Base-by-base conservation (phyloP, 345 rosid genomes). In the Salix udensis region DNA sequence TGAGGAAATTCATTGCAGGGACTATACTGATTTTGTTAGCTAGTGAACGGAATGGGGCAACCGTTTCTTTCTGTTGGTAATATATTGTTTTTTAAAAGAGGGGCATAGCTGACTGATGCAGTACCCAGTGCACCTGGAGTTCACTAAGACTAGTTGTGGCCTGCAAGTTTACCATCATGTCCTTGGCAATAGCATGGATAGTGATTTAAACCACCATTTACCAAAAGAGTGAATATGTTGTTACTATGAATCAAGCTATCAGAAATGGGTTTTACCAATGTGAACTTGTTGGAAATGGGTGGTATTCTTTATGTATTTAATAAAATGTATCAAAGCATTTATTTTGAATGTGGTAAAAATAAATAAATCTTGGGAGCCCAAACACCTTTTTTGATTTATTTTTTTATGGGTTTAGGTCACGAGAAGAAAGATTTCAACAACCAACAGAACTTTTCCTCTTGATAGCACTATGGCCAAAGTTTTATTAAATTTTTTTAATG, bases 291-390 rank as follows among this genome's bases (percentile, higher is more conserved):
- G 10, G 58, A 52, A 52, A 52, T 6, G 58, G 23, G 14, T 64
- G 23, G 23, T 39, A 6, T 74, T 48, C 62, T 73, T 61, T 11
- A 37, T 12, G 67, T 26, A 50, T 61, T 73, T 11, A 9, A n/a
- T 24, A 70, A 79, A 46, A 52, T 64, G 44, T 62, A 39, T 58
- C 65, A 12, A 65, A 70, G 52, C 12, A 31, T 30, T 46, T 52
- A 36, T 24, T 72, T 74, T 70, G 74, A 66, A 37, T 28, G 50
- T 53, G 13, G 58, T 62, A 39, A 74, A 11, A n/a, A n/a, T n/a
- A 16, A 68, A 34, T 34, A 14, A 2, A 21, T 69, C 34, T 50
- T 16, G 77, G 30, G 71, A 48, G 21, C 52, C 60, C 62, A 37
- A 65, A 76, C 65, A 15, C 64, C 58, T 70, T 48, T 58, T 73